Conservation (phyloP, 805 yeast species). For the Metschnikowia hibisci region DNA sequence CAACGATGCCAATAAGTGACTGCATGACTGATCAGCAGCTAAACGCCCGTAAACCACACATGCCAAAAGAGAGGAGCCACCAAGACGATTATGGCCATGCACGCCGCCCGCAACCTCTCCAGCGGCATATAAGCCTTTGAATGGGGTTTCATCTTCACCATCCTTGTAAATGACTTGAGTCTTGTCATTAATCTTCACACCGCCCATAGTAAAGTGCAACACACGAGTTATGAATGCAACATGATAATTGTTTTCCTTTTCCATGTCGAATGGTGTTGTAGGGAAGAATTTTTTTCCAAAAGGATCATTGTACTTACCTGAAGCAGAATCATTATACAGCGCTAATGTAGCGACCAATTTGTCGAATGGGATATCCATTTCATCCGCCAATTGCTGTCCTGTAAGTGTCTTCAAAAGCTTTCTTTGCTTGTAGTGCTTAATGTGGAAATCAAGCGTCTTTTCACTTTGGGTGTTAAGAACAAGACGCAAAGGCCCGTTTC, state of each 20-base stretch:
- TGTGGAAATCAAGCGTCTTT: slow-evolving; percentile 43
- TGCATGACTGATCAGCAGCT: slow-evolving; percentile 41
- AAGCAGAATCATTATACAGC: slow-evolving; percentile 40
- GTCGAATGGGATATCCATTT: slow-evolving; percentile 31
- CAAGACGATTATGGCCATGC: slow-evolving; percentile 43
- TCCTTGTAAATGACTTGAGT: slow-evolving; percentile 36
- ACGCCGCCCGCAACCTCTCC: slow-evolving; percentile 47
- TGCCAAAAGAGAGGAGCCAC: slow-evolving; percentile 42
- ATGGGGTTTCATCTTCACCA: slow-evolving; percentile 23
- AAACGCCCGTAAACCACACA: slow-evolving; percentile 44
- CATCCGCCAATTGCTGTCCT: slow-evolving; percentile 42
- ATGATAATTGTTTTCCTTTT: slow-evolving; percentile 36
- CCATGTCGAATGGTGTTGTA: slow-evolving; percentile 40
- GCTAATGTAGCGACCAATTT: slow-evolving; percentile 32
- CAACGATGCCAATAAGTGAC: slow-evolving; percentile 20
- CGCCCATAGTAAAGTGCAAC: slow-evolving; percentile 70
- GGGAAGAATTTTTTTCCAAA: slow-evolving; percentile 50
- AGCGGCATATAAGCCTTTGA: slow-evolving; percentile 39
- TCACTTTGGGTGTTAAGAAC: slow-evolving; percentile 48
- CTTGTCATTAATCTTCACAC: slow-evolving; percentile 50
- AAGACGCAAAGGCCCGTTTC: slow-evolving; percentile 47
- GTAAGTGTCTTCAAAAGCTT: slow-evolving; percentile 49
- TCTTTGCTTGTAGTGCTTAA: slow-evolving; percentile 53
- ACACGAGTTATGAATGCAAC: slow-evolving; percentile 55
- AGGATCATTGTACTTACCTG: slow-evolving; percentile 34